Evolutionary conservation across 768 basidiomycete genomes (phyloP), one percentile per base, ranked within the genome.

Genomic region (Serendipita vermifera): DNA sequence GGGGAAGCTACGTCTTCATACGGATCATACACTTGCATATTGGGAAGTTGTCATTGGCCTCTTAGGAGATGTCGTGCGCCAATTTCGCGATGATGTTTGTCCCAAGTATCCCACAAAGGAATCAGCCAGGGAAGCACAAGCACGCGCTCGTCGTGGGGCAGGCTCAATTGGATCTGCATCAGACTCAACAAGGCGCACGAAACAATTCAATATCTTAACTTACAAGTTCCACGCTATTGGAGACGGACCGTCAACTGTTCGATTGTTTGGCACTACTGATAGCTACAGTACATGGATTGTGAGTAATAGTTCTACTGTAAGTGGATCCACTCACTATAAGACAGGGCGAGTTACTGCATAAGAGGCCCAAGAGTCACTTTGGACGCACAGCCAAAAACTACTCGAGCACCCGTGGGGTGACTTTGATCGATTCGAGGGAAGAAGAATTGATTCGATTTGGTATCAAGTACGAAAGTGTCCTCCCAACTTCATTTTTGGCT

Each of bases 141-240:
- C 41, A 3, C 41, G 41, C n/a, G 24, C 26, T 24, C 41, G 41
- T 15, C 41, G 41, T 4, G 14, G 4, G 3, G 6, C 3, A 3
- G 3, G 4, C 36, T 13, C 33, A 56, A n/a, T 5, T 6, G 6
- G 20, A 43, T 22, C 20, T 17, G 20, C 41, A 22, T 43, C 41
- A 43, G 29, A 17, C 41, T 43, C 20, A 43, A 27, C n/a, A 43
- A 46, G 73, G 54, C 74, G 75, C 54, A 71, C 70, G 0, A 65
- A 71, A 6, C 24, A 62, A 0, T 68, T 73, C 55, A 74, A 68
- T 53, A 46, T 73, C 1, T 7, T 27, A 0, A 71, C 67, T 0
- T 67, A 65, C 54, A 75, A 74, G 56, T 2, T 67, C 0, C 73
- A 73, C 57, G 59, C 65, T 0, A 59, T 74, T 0, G 70, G 69